phyloP scores from a whole-genome alignment of 768 basidiomycete species.

The Pisolithus orientalis region DNA sequence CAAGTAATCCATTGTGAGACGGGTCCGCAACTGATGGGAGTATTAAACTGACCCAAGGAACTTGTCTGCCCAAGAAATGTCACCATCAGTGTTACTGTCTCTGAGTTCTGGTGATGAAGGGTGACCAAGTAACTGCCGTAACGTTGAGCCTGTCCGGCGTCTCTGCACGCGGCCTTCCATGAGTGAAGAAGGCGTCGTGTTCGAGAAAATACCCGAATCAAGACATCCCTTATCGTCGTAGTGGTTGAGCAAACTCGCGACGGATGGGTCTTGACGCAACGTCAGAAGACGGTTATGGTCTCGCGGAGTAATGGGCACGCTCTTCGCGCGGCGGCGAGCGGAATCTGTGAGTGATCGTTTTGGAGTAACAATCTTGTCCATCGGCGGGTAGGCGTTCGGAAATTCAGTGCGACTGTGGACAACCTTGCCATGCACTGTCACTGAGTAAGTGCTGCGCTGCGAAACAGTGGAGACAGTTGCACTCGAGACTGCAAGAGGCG shows the following conservation, averaged over 20 bases:
- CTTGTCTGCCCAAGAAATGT: conserved; percentile 82
- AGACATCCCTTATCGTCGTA: conserved; percentile 72
- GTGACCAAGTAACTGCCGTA: conserved; percentile 66
- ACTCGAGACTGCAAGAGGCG: conserved; percentile 44
- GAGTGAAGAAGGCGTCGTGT: conserved; percentile 36
- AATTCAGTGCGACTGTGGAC: conserved; percentile 60
- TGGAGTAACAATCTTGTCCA: conserved; percentile 22
- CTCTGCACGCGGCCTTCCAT: conserved; percentile 45
- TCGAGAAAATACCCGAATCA: conserved; percentile 57
- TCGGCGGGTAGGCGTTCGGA: conserved; percentile 51
- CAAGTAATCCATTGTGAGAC: conserved; percentile 5
- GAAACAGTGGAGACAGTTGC: conserved; percentile 48
- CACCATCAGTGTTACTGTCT: conserved; percentile 50
- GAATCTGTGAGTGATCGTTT: conserved; percentile 24
- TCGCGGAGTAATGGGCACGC: conserved; percentile 34
- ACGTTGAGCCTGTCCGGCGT: conserved; percentile 60
- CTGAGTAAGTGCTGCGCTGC: conserved; percentile 59
- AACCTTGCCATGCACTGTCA: conserved; percentile 62
- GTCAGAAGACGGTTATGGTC: conserved; percentile 49
- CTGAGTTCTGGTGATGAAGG: conserved; percentile 27
- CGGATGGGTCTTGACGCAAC: conserved; percentile 72
- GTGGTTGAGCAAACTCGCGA: conserved; percentile 63
- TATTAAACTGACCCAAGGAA: conserved; percentile 49
- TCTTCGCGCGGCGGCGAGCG: conserved; percentile 24
- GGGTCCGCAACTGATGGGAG: background rate